phyloP scores from a whole-genome alignment of 176 grass and related monocot genomes.

The Avena atlantica region DNA sequence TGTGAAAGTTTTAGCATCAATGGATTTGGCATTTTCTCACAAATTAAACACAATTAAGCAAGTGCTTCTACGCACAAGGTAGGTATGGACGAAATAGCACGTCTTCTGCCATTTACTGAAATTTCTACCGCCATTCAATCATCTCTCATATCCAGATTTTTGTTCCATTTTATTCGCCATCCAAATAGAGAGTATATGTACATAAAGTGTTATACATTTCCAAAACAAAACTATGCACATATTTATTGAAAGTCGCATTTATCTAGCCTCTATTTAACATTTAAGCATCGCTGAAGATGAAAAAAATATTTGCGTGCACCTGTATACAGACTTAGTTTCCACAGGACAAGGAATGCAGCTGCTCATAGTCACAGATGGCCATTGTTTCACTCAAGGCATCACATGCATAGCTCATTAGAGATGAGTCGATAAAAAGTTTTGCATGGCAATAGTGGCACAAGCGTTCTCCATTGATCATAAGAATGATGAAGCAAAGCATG shows the following conservation, averaged over 20 bases:
- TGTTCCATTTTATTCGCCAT: constrained; percentile 13
- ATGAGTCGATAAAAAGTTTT: background rate
- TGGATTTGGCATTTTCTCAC: constrained; percentile 16
- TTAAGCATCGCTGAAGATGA: constrained; percentile 10
- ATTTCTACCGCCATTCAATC: background rate
- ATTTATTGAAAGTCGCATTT: constrained; percentile 22
- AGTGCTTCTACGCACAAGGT: constrained; percentile 8
- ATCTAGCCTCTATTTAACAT: constrained; percentile 23
- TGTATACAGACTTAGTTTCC: background rate
- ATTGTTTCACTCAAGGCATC: background rate
- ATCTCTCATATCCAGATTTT: constrained; percentile 26
- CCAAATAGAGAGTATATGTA: constrained; percentile 20
- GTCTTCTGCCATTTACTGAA: constrained; percentile 18
- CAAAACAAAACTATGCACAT: constrained; percentile 17
- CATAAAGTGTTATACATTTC: constrained; percentile 1
- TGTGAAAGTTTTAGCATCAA: constrained; percentile 30
- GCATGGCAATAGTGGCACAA: constrained; percentile 9
- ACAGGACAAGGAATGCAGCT: background rate
- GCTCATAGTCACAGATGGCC: constrained; percentile 11
- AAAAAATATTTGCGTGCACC: constrained; percentile 5
- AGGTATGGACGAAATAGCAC: constrained; percentile 2
- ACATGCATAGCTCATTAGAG: background rate
- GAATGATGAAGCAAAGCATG: constrained; percentile 12
- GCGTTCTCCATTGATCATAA: background rate
- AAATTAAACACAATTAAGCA: constrained; percentile 16